Evolutionary conservation across 1,284 basidiomycete genomes (phyloP), one percentile per base, ranked within the genome.

Genomic region (Irpex sp.): DNA sequence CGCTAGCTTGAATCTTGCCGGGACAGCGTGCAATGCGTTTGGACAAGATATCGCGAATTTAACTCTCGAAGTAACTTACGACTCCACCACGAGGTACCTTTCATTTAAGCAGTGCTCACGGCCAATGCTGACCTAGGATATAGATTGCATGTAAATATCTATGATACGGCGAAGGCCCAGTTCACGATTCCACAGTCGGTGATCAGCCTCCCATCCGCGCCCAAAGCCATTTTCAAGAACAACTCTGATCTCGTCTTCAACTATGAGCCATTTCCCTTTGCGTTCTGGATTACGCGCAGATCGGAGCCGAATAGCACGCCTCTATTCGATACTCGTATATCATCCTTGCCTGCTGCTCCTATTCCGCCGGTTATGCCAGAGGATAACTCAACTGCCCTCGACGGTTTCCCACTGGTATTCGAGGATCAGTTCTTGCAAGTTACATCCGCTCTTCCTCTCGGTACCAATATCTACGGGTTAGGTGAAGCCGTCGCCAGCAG

Each of bases 131-230:
- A 11, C 51, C n/a, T 64, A 21, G 21, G n/a, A 15, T 65, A 17
- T 57, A 91, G 88, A 47, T 79, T 95, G 6, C 91, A 88, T 62
- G 90, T 94, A 26, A 88, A 92, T 71, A 88, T 94, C 37, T 87
- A 81, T 69, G 92, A 94, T 72, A 83, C 84, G 0, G 82, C 77
- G 2, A 76, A 85, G 40, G 71, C 81, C 38, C 91, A 93, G 69
- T 93, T 87, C 74, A 86, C 85, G 7, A 81, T 93, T 17, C 90
- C 90, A 0, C 74, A 83, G 13, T 79, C 79, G 5, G 81, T 89
- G 34, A 79, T 89, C 40, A 74, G 82, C 17, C 79, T 79, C 1
- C 85, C 87, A 19, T 38, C 72, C 0, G 66, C 75, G 9, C 74
- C 78, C 5, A 74, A 71, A 1, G 69, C 68, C 5, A 76, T 78